Evolutionary conservation across 192 early-diverging fungal genomes (phyloP).

Genomic region (Piromyces sp.): DNA sequence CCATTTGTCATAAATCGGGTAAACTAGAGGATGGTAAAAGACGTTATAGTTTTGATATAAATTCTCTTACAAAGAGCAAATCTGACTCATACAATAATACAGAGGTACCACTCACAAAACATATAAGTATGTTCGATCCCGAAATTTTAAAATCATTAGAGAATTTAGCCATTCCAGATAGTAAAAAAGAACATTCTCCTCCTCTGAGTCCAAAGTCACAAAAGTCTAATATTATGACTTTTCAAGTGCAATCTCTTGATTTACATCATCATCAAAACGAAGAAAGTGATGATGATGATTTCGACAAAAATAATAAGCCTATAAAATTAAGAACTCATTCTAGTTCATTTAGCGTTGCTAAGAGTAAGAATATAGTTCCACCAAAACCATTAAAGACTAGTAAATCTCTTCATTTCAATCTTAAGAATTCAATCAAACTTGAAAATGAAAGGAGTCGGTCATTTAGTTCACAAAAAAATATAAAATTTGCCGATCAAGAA

Average conservation of each 20-base stretch:
- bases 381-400: not conserved
- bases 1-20: not conserved
- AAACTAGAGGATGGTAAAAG: no score
- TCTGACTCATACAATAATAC: not conserved
- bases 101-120: no score
- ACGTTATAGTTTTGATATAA: not conserved
- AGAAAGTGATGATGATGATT: not conserved
- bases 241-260: no score
- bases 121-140: no score
- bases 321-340: not conserved
- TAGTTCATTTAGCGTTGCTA: not conserved
- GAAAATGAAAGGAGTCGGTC: not conserved
- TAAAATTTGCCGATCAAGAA: not conserved
- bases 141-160: no score
- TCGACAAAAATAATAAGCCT: no score
- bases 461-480: not conserved
- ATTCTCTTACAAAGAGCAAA: not conserved
- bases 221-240: no score
- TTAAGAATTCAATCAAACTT: not conserved
- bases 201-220: no score
- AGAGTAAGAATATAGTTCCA: not conserved
- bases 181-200: no score
- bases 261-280: not conserved
- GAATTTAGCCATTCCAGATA: no score
- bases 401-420: not conserved